Conservation (phyloP, 176 grass and related monocot species). For the Raddia guianensis region DNA sequence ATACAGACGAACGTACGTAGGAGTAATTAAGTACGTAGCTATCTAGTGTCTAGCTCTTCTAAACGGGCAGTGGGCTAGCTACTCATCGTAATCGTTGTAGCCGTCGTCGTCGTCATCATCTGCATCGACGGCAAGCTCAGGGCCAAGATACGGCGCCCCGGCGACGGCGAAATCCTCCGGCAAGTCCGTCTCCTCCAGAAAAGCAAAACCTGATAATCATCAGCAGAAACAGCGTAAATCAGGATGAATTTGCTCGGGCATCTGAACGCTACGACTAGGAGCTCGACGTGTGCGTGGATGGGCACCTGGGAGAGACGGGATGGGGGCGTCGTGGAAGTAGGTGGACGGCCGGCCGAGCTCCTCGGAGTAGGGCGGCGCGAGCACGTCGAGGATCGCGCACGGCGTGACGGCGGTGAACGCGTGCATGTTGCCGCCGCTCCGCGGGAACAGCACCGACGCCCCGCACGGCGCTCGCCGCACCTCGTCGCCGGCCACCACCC, state of each 20-base stretch:
- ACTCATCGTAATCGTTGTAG: constrained; percentile 21
- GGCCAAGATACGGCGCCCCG: constrained; percentile 71
- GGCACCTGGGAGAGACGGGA: constrained; percentile 61
- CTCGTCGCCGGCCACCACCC: constrained; percentile 55
- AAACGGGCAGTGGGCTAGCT: neutral
- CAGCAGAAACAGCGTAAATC: neutral
- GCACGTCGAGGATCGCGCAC: constrained; percentile 80
- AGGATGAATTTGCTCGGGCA: too few species aligned
- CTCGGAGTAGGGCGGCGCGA: constrained; percentile 81
- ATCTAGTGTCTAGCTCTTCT: neutral
- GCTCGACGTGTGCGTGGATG: too few species aligned
- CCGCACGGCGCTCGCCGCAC: constrained; percentile 52
- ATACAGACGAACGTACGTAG: too few species aligned
- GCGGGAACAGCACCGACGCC: constrained; percentile 80
- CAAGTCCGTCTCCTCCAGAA: constrained; percentile 61
- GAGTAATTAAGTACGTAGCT: neutral
- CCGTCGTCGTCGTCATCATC: constrained; percentile 29
- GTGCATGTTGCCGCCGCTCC: constrained; percentile 82
- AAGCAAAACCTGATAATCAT: constrained; percentile 47
- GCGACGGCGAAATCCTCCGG: constrained; percentile 59
- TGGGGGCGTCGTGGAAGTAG: constrained; percentile 58
- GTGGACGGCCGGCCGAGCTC: constrained; percentile 60
- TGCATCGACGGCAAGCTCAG: constrained; percentile 52
- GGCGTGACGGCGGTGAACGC: constrained; percentile 78
- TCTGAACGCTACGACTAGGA: too few species aligned